Conservation (phyloP, 352 stramenopile genomes). For the Phytophthora quininea region DNA sequence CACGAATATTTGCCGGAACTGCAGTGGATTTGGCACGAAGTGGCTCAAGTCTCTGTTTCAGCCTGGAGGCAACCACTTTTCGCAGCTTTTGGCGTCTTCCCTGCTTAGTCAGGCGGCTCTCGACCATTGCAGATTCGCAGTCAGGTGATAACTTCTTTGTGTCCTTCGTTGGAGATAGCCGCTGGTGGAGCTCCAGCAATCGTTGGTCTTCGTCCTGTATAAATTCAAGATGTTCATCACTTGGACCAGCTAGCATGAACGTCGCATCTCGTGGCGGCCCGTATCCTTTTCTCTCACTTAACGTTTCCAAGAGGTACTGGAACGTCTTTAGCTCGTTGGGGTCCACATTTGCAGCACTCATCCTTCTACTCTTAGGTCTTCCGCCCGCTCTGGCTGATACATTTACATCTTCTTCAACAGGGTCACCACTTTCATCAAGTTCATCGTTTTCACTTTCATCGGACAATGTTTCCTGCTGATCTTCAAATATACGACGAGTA, state of each 20-base stretch:
- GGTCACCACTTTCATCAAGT: slow-evolving; percentile 12
- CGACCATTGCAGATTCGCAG: slow-evolving; percentile 12
- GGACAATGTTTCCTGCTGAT: not conserved
- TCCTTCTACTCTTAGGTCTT: slow-evolving; percentile 16
- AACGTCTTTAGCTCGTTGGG: slow-evolving; percentile 42
- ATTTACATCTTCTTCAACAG: not conserved
- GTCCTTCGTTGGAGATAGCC: slow-evolving; percentile 17
- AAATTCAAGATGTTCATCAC: slow-evolving; percentile 46
- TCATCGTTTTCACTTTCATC: slow-evolving; percentile 11
- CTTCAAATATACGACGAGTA: not conserved
- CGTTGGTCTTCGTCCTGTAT: slow-evolving; percentile 52
- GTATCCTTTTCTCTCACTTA: slow-evolving; percentile 38
- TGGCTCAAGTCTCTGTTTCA: slow-evolving; percentile 35
- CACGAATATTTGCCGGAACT: slow-evolving; percentile 27
- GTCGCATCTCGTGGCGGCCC: slow-evolving; percentile 20
- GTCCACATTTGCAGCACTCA: slow-evolving; percentile 4
- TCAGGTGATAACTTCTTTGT: not conserved
- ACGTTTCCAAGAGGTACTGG: slow-evolving; percentile 54
- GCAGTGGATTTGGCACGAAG: slow-evolving; percentile 29
- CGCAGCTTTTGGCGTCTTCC: slow-evolving; percentile 34
- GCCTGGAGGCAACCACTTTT: slow-evolving; percentile 21
- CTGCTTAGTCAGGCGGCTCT: slow-evolving; percentile 26
- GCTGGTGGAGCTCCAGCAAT: slow-evolving; percentile 26
- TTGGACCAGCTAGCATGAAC: slow-evolving; percentile 40
- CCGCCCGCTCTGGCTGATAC: not conserved